Evolutionary conservation across 2,329 filamentous ascomycete species (phyloP).

Genomic region (Aspergillus arachidicola): DNA sequence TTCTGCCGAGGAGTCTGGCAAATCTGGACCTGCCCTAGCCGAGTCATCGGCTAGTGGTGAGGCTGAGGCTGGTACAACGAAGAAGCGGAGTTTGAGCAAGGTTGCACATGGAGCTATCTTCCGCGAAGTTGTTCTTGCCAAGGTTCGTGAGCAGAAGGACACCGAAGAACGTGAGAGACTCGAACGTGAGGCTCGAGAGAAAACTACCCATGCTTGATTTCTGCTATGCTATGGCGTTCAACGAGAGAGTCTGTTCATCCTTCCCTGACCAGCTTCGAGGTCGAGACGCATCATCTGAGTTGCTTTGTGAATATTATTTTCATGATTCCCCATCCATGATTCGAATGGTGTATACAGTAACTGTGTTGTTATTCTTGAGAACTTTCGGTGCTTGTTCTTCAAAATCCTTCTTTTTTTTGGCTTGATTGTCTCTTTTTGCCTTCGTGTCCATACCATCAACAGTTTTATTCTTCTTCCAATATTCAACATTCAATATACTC

Average conservation of each 20-base stretch:
- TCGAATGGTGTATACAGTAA: conserved; percentile 7
- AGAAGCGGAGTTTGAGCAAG: conserved; percentile 58
- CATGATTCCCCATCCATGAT: conserved; percentile 34
- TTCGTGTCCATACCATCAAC: neutral
- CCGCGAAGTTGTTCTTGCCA: conserved; percentile 89
- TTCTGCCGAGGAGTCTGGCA: conserved; percentile 46
- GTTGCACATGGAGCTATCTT: conserved; percentile 75
- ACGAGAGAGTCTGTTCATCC: conserved; percentile 1
- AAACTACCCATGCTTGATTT: conserved; percentile 28
- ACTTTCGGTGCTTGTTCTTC: neutral
- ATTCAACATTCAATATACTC: neutral
- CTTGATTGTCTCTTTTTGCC: neutral
- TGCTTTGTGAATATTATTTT: conserved; percentile 32
- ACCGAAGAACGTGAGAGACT: conserved; percentile 74
- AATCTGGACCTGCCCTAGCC: conserved; percentile 24
- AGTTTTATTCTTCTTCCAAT: neutral
- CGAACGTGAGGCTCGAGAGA: conserved; percentile 59
- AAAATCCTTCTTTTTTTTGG: neutral
- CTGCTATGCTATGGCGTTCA: conserved; percentile 1
- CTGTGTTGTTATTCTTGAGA: conserved; percentile 1
- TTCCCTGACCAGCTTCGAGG: conserved; percentile 2
- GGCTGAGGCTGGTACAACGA: conserved; percentile 35
- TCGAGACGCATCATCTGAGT: conserved; percentile 15
- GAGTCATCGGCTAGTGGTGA: conserved; percentile 21
- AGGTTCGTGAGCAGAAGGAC: conserved; percentile 89